A percentile compares a stretch with the other conserved stretches of the same genome.
These are phyloP conservation scores for Solanum medicagineum DNA, from an alignment of 257 asterid species.

Conservation along the genomic window DNA sequence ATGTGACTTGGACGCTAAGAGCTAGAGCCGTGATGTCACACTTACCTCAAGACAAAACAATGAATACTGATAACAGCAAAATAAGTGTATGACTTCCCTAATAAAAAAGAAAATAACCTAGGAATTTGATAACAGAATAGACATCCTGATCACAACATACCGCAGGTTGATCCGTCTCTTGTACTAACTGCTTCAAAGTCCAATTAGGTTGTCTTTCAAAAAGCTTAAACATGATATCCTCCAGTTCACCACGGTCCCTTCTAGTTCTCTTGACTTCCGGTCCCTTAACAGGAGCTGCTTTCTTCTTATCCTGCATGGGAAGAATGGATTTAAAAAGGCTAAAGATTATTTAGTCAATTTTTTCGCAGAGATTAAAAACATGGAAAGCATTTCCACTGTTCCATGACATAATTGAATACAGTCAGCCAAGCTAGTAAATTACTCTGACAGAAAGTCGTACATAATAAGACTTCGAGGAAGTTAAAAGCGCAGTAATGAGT, in stretches of 20 bases:
- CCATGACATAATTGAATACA: not conserved
- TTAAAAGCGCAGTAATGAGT: not conserved
- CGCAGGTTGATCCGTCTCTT: slow-evolving; percentile 96
- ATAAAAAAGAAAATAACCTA: not conserved
- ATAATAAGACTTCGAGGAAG: not conserved
- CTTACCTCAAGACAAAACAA: not conserved
- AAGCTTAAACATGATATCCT: slow-evolving; percentile 95
- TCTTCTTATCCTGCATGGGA: slow-evolving; percentile 69
- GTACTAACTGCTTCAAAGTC: slow-evolving; percentile 92
- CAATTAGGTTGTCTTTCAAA: slow-evolving; percentile 94
- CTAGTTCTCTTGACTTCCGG: slow-evolving; percentile 87
- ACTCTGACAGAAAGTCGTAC: not conserved
- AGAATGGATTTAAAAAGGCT: not conserved
- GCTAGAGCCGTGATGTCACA: not conserved
- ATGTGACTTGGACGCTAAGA: not conserved
- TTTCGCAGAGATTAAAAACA: not conserved
- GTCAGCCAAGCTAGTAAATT: not conserved
- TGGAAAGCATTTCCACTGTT: not conserved
- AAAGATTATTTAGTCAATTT: not conserved
- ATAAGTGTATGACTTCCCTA: not conserved
- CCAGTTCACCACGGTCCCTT: slow-evolving; percentile 95
- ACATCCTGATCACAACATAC: slow-evolving; percentile 28
- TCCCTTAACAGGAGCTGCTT: slow-evolving; percentile 72
- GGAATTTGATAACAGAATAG: not conserved
- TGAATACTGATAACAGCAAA: not conserved